Percentiles rank a stretch among this genome's conserved stretches.
Conservation (phyloP, 352 stramenopile species). For the Aphanomyces stellatus region DNA sequence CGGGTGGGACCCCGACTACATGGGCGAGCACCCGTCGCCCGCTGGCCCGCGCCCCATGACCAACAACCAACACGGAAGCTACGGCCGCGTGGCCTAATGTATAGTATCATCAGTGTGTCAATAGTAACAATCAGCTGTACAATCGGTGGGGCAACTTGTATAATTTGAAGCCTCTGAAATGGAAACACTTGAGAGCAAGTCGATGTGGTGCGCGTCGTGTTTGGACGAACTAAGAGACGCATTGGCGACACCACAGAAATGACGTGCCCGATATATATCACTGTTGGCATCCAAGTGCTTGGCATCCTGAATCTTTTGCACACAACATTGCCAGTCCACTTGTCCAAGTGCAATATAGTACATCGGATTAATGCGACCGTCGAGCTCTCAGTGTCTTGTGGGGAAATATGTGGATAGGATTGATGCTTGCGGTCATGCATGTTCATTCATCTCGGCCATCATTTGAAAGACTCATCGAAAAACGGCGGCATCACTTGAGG, state of each 20-base stretch:
- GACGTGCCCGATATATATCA: too few species aligned
- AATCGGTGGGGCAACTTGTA: not conserved
- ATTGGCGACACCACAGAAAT: too few species aligned
- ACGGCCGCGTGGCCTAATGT: constrained; percentile 15
- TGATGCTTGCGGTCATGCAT: too few species aligned
- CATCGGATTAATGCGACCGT: too few species aligned
- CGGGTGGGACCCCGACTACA: constrained; percentile 35
- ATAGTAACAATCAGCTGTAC: not conserved
- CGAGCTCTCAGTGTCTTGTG: too few species aligned
- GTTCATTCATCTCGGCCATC: not conserved
- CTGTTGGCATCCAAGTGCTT: too few species aligned
- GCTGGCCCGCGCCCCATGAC: not conserved
- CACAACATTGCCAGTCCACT: too few species aligned
- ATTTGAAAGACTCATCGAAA: not conserved
- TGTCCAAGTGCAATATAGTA: too few species aligned
- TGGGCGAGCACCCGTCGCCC: not conserved
- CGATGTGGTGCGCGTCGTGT: too few species aligned
- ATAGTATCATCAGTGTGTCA: not conserved
- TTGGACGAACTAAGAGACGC: too few species aligned
- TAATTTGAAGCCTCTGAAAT: not conserved
- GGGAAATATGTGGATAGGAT: too few species aligned
- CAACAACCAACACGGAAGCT: not conserved
- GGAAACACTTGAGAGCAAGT: not conserved
- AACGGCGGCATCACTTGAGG: not conserved
- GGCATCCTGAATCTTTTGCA: too few species aligned